Percentiles rank a stretch among this genome's conserved stretches.
Conservation (phyloP, 306 rosid species). For the Oemleria cerasiformis region DNA sequence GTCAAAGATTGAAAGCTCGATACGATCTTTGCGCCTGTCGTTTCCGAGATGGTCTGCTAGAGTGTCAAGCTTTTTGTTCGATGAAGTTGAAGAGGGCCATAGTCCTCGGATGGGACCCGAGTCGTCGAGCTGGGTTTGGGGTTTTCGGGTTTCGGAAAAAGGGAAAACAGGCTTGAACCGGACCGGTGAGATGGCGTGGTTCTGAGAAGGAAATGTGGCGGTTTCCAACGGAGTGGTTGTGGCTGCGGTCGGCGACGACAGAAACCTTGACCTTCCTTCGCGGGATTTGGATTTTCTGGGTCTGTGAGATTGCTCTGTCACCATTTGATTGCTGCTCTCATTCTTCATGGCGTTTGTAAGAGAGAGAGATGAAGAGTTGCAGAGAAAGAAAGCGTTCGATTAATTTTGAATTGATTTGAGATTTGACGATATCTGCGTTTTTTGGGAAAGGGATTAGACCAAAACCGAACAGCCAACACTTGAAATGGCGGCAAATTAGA, state of each 20-base stretch:
- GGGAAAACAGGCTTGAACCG: conserved; percentile 35
- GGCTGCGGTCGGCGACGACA: conserved; percentile 39
- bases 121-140: conserved; percentile 37
- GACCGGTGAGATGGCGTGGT: conserved; percentile 40
- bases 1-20: conserved; percentile 14
- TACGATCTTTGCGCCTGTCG: conserved; percentile 46
- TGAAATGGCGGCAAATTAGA: conserved; percentile 38
- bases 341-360: conserved; percentile 27
- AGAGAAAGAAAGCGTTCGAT: neutral
- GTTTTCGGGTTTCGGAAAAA: conserved; percentile 17
- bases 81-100: conserved; percentile 59
- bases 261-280: conserved; percentile 52
- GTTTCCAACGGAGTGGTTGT: conserved; percentile 24
- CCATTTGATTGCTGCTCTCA: conserved; percentile 21
- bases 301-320: conserved; percentile 39
- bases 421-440: neutral
- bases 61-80: conserved; percentile 35
- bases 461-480: conserved; percentile 11
- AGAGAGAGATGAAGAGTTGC: neutral
- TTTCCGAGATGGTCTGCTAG: conserved; percentile 67
- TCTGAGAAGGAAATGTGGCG: conserved; percentile 28
- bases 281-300: conserved; percentile 46
- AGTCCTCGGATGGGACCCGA: conserved; percentile 38
- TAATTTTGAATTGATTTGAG: neutral
- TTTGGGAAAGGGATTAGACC: conserved; percentile 14